Percentiles rank a stretch among this genome's conserved stretches.
Conservation (phyloP, 345 rosid species). For the Hypericum perforatum region DNA sequence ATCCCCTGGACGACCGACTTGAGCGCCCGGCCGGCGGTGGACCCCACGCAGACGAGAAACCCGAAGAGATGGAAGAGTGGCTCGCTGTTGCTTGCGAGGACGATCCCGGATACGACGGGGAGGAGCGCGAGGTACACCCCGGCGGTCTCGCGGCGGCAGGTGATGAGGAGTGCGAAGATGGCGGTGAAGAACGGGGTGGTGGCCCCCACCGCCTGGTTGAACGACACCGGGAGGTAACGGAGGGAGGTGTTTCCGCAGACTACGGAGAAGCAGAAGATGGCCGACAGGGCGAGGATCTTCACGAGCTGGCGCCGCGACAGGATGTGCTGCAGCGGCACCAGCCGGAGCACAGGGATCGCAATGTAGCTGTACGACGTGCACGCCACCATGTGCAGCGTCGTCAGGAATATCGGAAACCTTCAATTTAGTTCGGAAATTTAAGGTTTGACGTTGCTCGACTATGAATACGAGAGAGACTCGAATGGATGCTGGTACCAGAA, state of each 20-base stretch:
- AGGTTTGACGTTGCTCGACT: too few relatives aligned
- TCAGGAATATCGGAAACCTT: slow-evolving; percentile 73
- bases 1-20: slow-evolving; percentile 92
- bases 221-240: not conserved
- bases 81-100: slow-evolving; percentile 82
- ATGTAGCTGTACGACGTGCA: slow-evolving; percentile 77
- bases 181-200: slow-evolving; percentile 98
- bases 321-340: slow-evolving; percentile 84
- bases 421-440: too few relatives aligned
- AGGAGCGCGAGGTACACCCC: slow-evolving; percentile 77
- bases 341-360: slow-evolving; percentile 56
- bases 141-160: slow-evolving; percentile 77
- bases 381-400: slow-evolving; percentile 89
- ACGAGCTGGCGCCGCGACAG: slow-evolving; percentile 67
- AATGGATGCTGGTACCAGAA: too few relatives aligned
- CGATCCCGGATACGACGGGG: slow-evolving; percentile 93
- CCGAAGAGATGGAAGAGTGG: slow-evolving; percentile 89
- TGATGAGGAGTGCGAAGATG: slow-evolving; percentile 76
- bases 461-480: too few relatives aligned
- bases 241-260: not conserved
- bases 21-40: slow-evolving; percentile 93
- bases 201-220: slow-evolving; percentile 10
- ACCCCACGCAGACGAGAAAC: slow-evolving; percentile 79
- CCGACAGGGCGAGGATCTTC: slow-evolving; percentile 17
- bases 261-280: not conserved